These are phyloP conservation scores for Glycyrrhiza uralensis DNA, from an alignment of 306 rosid species.

Conservation along the genomic window DNA sequence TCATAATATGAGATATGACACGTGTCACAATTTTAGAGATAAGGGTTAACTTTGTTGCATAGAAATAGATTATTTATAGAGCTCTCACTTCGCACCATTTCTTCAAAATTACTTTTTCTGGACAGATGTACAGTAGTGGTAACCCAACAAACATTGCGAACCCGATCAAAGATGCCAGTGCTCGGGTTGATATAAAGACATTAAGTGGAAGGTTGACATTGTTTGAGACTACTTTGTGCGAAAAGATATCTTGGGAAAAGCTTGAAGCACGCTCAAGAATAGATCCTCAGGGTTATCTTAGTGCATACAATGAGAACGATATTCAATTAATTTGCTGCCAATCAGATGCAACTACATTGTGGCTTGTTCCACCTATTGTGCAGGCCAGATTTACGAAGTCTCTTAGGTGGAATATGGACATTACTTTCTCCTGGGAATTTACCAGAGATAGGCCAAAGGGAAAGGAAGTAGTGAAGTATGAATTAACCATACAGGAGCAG, in stretches of 20 bases:
- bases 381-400: slow-evolving; percentile 60
- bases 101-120: slow-evolving; percentile 14
- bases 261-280: slow-evolving; percentile 39
- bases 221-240: slow-evolving; percentile 84
- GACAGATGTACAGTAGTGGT: slow-evolving; percentile 95
- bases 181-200: slow-evolving; percentile 71
- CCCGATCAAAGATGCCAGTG: slow-evolving; percentile 90
- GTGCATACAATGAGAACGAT: slow-evolving; percentile 59
- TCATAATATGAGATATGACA: no score
- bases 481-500: slow-evolving; percentile 26
- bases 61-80: slow-evolving; percentile 1
- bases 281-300: slow-evolving; percentile 56
- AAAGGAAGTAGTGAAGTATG: slow-evolving; percentile 75
- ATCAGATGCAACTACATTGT: slow-evolving; percentile 77
- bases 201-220: slow-evolving; percentile 72
- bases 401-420: slow-evolving; percentile 59
- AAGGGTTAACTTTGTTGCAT: no score
- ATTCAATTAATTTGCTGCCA: slow-evolving; percentile 87
- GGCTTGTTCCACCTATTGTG: slow-evolving; percentile 84
- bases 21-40: no score
- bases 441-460: slow-evolving; percentile 78
- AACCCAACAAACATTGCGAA: slow-evolving; percentile 96
- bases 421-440: slow-evolving; percentile 71
- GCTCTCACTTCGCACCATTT: slow-evolving; percentile 11
- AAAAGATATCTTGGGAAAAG: slow-evolving; percentile 60